Percentiles rank a stretch among this genome's conserved stretches.
phyloP scores from a whole-genome alignment of 2,329 filamentous ascomycete genomes.

The Phialemoniopsis sp. region DNA sequence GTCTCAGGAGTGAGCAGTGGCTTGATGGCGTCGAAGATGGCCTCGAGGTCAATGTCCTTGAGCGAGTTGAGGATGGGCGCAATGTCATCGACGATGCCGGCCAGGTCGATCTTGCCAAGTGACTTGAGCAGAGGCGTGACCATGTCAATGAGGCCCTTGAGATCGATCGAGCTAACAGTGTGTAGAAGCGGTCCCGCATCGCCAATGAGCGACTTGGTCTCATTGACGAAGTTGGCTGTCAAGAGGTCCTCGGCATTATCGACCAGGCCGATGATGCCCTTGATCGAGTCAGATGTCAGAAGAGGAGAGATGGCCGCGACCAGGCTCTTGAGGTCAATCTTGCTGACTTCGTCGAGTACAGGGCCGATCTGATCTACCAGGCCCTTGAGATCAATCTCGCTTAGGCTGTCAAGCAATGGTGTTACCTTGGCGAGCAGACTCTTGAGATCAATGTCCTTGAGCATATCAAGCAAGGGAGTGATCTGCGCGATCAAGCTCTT shows the following conservation, averaged over 20 bases:
- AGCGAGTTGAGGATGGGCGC: constrained; percentile 7
- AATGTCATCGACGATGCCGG: constrained; percentile 16
- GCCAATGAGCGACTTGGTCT: constrained; percentile 30
- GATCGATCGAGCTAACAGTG: constrained; percentile 5
- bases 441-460: constrained; percentile 27
- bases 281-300: constrained; percentile 16
- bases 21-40: constrained; percentile 9
- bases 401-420: constrained; percentile 29
- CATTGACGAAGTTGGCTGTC: constrained; percentile 33
- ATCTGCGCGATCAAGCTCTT: constrained; percentile 20
- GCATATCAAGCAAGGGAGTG: constrained; percentile 23
- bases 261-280: constrained; percentile 24
- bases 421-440: constrained; percentile 27
- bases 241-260: constrained; percentile 18
- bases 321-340: constrained; percentile 6
- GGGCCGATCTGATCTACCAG: constrained; percentile 12
- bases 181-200: constrained; percentile 30
- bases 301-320: constrained; percentile 6
- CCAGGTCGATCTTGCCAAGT: constrained; percentile 18
- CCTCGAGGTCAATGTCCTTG: constrained; percentile 6
- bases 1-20: constrained; percentile 32
- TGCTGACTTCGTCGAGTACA: constrained; percentile 5
- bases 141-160: constrained; percentile 6
- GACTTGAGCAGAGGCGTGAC: constrained; percentile 30
- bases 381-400: constrained; percentile 26